phyloP scores from a whole-genome alignment of 176 grass and related monocot genomes.

The Ampelocalamus luodianensis region DNA sequence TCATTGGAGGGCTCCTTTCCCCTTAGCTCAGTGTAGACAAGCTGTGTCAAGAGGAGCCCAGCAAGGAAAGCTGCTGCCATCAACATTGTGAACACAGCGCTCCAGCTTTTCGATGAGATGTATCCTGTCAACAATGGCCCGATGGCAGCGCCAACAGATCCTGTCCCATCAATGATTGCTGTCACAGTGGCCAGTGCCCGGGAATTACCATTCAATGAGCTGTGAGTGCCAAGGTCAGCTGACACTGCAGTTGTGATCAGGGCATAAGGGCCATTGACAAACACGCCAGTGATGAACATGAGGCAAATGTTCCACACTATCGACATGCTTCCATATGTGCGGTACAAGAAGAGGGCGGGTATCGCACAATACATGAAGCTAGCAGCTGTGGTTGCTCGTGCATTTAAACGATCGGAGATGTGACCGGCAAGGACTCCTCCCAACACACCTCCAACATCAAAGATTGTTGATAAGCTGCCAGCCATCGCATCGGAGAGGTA shows the following conservation, averaged over 20 bases:
- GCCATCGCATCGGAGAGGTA: constrained; percentile 77
- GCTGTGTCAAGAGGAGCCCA: constrained; percentile 73
- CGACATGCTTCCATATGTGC: constrained; percentile 68
- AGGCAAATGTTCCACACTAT: constrained; percentile 68
- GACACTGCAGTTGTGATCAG: constrained; percentile 87
- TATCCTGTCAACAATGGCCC: constrained; percentile 87
- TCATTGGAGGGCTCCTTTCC: constrained; percentile 31
- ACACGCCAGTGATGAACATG: constrained; percentile 85
- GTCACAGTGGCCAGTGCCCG: constrained; percentile 80
- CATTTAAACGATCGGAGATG: constrained; percentile 75
- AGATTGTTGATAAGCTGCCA: constrained; percentile 78
- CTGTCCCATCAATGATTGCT: constrained; percentile 84
- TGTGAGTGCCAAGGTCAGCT: constrained; percentile 82
- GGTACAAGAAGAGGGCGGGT: constrained; percentile 73
- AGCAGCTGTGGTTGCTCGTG: constrained; percentile 72
- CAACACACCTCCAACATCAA: constrained; percentile 84
- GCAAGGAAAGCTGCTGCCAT: constrained; percentile 82
- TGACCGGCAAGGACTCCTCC: constrained; percentile 84
- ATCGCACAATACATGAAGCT: constrained; percentile 84
- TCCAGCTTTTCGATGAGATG: constrained; percentile 73
- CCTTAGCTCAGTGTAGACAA: constrained; percentile 61
- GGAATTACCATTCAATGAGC: constrained; percentile 71
- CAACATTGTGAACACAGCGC: constrained; percentile 72
- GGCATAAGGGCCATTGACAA: constrained; percentile 86
- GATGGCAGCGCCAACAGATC: constrained; percentile 69